Evolutionary conservation across 2,329 filamentous ascomycete genomes (phyloP), one percentile per base, ranked within the genome.

Genomic region (Aulographum hederae): DNA sequence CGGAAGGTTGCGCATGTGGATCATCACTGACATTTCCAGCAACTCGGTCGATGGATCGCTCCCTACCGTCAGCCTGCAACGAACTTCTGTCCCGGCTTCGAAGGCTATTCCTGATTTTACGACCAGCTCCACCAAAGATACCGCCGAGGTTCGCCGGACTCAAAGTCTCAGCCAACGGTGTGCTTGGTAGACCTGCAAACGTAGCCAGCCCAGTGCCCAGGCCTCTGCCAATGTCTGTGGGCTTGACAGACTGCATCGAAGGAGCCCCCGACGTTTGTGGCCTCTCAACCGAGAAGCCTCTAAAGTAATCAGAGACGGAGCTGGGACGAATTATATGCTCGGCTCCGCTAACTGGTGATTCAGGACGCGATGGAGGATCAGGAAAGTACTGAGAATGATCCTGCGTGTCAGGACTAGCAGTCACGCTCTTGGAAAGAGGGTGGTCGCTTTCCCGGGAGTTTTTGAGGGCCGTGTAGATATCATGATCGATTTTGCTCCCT

Each of bases 351-450:
- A 38, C 18, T 28, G 51, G 54, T 34, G 58, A 54, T 28, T 54
- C 50, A 23, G 53, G 53, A 30, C 52, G 53, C 35, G 54, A 53
- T 36, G 47, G 45, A 23, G 50, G 42, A 37, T 52, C 39, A 54
- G 53, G 29, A 26, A 56, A 54, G 36, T 46, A 55, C 17, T 40
- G 49, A 4, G 40, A 33, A 21, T 44, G 41, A 28, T 55, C 51
- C 27, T 39, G 48, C 11, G 58, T 52, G 30, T 74, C 69, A 1
- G 78, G 78, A 44, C 73, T 79, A 13, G 69, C 77, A 21, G 69
- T 73, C 30, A 79, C 66, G 46, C 78, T 85, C 41, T 80, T 75
- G 13, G 78, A 71, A 26, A 86, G 55, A 14, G 79, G 78, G 48
- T 86, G 79, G 32, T 81, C 76, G 30, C 56, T 53, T 32, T 65